phyloP scores from a whole-genome alignment of 495 filamentous ascomycete genomes.

The Tuber melanosporum region DNA sequence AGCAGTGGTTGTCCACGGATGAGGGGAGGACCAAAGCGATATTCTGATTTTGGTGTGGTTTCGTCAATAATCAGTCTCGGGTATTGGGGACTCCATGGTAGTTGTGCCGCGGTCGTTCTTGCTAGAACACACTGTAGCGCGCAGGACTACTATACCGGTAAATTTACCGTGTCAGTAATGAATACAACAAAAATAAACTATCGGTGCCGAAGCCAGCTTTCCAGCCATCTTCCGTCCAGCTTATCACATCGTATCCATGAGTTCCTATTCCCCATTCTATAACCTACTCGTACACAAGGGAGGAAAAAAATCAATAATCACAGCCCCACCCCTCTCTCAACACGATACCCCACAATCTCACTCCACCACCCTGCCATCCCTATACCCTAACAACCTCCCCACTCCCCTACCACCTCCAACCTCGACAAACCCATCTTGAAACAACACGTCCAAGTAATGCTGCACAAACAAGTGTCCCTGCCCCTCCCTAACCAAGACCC shows the following conservation, averaged over 20 bases:
- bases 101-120: not conserved
- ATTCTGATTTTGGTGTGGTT: not conserved
- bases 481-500: not conserved
- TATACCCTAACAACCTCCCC: not conserved
- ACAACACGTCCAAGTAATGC: conserved; percentile 7
- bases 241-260: not conserved
- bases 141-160: not conserved
- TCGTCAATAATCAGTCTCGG: no score
- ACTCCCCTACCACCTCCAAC: not conserved
- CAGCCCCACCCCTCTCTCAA: not conserved
- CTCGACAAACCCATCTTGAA: not conserved
- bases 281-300: not conserved
- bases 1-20: not conserved
- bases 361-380: not conserved
- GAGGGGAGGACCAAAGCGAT: not conserved
- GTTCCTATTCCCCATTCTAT: not conserved
- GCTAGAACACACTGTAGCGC: not conserved
- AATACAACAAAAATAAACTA: not conserved
- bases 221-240: not conserved
- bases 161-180: not conserved
- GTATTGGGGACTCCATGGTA: no score
- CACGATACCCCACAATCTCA: not conserved
- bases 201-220: not conserved
- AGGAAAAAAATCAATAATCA: not conserved
- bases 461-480: not conserved